These are phyloP conservation scores for Arabidopsis lyrata DNA, from an alignment of 441 rosid species.

Conservation along the genomic window DNA sequence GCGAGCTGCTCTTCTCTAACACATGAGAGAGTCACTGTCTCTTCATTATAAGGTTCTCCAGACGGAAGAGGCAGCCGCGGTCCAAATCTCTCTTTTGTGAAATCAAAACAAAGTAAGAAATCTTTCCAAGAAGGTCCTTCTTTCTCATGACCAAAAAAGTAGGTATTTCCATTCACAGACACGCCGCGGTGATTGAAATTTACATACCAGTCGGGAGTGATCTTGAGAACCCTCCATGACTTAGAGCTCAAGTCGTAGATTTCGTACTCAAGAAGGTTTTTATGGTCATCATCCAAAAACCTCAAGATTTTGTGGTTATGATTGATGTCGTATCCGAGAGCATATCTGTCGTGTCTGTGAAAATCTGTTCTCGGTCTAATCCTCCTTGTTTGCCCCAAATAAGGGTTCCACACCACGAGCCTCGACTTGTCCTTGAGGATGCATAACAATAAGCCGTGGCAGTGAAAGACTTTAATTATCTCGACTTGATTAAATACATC, in stretches of 20 bases:
- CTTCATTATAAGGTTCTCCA: too few relatives aligned
- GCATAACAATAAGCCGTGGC: not conserved
- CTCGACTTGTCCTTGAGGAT: not conserved
- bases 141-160: too few relatives aligned
- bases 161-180: not conserved
- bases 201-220: not conserved
- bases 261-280: not conserved
- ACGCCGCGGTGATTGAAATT: not conserved
- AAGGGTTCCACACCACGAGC: slow-evolving; percentile 1
- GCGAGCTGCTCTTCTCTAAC: not conserved
- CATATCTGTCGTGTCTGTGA: not conserved
- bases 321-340: not conserved
- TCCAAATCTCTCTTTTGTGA: not conserved
- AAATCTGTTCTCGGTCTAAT: not conserved
- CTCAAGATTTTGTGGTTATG: not conserved
- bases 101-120: not conserved
- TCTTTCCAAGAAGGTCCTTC: too few relatives aligned
- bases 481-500: not conserved
- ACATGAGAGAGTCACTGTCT: not conserved
- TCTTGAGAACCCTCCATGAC: not conserved
- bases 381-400: slow-evolving; percentile 1
- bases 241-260: not conserved
- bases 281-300: not conserved
- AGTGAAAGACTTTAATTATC: not conserved
- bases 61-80: not conserved